These are phyloP conservation scores for Syncephalastrum sp. DNA, from an alignment of 371 early-diverging fungal genomes.

Conservation along the genomic window DNA sequence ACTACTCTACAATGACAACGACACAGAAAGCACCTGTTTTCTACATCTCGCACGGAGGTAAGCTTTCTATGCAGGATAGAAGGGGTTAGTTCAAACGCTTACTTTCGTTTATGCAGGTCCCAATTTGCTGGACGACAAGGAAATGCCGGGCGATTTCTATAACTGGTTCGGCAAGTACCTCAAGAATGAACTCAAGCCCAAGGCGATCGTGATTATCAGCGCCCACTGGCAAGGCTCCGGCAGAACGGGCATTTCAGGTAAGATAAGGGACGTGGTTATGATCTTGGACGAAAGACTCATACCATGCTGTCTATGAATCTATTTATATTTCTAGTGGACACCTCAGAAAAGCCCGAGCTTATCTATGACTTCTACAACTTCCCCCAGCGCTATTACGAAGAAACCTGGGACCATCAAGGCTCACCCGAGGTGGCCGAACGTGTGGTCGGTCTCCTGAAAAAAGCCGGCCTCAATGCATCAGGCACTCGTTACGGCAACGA, in stretches of 20 bases:
- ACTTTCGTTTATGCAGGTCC: constrained; percentile 44
- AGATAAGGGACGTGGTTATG: not conserved
- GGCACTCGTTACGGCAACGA: constrained; percentile 52
- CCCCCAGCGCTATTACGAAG: constrained; percentile 54
- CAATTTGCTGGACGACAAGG: constrained; percentile 47
- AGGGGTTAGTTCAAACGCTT: not conserved
- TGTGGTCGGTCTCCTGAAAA: constrained; percentile 51
- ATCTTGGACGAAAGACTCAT: not conserved
- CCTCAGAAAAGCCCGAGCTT: constrained; percentile 43
- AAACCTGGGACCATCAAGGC: constrained; percentile 57
- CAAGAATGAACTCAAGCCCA: constrained; percentile 41
- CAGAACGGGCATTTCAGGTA: constrained; percentile 35
- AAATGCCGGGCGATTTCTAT: constrained; percentile 45
- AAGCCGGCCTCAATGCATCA: constrained; percentile 37
- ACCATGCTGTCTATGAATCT: no score
- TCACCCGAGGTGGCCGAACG: constrained; percentile 49
- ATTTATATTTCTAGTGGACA: constrained; percentile 27
- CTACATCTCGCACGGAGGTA: constrained; percentile 46
- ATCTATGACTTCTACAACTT: constrained; percentile 70
- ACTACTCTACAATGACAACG: constrained; percentile 10
- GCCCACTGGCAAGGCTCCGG: constrained; percentile 60
- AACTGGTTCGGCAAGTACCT: constrained; percentile 50
- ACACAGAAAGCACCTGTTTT: constrained; percentile 33
- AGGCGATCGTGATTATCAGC: constrained; percentile 54
- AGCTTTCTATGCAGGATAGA: constrained; percentile 4